A percentile compares a stretch with the other conserved stretches of the same genome.
Evolutionary conservation across 2,329 filamentous ascomycete genomes (phyloP).

Genomic region (Trichoderma koningii): DNA sequence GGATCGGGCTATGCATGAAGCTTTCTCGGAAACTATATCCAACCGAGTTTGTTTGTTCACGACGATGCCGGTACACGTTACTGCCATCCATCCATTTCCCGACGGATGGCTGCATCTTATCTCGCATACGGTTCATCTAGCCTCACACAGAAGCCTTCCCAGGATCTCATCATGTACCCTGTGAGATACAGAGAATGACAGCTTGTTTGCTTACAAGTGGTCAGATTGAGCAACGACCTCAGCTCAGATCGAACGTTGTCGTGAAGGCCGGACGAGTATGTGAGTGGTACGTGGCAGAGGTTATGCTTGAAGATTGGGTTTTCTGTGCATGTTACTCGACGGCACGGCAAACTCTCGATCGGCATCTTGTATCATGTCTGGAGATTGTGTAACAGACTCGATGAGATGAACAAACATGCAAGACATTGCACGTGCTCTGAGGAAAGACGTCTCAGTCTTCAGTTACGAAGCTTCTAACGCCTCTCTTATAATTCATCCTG

Average conservation of each 20-base stretch:
- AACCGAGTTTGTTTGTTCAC: background rate
- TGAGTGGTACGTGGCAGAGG: background rate
- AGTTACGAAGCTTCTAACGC: too few species aligned
- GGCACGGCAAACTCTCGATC: background rate
- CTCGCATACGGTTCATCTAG: background rate
- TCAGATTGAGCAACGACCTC: too few species aligned
- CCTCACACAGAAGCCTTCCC: background rate
- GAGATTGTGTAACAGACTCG: background rate
- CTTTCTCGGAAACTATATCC: conserved; percentile 13
- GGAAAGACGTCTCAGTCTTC: too few species aligned
- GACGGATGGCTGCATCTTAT: background rate
- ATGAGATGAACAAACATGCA: background rate
- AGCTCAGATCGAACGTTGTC: background rate
- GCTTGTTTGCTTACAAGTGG: background rate
- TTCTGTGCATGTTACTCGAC: background rate
- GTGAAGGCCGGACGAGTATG: background rate
- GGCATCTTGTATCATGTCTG: background rate
- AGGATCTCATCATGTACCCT: background rate
- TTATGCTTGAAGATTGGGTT: background rate
- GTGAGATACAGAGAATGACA: background rate
- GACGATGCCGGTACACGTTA: too few species aligned
- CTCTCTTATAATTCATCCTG: too few species aligned
- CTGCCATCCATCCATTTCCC: background rate
- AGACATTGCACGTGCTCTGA: background rate
- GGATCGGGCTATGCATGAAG: conserved; percentile 1